These are phyloP conservation scores for Micromonas commoda DNA, from an alignment of 139 green algal species.

Conservation along the genomic window DNA sequence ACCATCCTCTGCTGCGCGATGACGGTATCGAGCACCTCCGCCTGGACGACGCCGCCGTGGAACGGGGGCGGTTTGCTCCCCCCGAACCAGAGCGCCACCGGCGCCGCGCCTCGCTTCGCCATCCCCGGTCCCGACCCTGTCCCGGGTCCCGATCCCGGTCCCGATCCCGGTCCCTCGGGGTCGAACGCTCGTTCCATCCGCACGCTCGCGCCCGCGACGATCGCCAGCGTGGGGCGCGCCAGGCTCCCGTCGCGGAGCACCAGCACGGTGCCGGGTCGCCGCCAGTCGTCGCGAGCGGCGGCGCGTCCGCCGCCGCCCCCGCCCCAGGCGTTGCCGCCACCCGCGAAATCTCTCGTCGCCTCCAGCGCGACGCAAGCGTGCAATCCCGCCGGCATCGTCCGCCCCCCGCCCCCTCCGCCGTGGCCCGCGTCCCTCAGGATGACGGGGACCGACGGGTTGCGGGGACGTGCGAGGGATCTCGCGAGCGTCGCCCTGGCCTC, in stretches of 20 bases:
- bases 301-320: background rate
- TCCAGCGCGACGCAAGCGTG: no score
- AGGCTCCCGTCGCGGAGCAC: background rate
- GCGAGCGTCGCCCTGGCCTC: conserved; percentile 1
- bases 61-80: background rate
- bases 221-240: background rate
- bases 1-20: conserved; percentile 26
- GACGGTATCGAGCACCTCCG: background rate
- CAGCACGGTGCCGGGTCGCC: background rate
- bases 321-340: background rate
- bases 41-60: background rate
- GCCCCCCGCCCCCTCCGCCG: no score
- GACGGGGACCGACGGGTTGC: background rate
- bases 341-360: background rate
- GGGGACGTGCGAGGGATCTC: background rate
- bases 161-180: background rate
- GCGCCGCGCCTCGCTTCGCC: background rate
- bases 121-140: background rate
- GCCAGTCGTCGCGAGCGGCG: background rate
- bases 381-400: no score
- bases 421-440: background rate
- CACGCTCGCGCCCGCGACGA: background rate
- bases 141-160: background rate
- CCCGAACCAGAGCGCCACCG: background rate
- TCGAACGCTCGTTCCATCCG: background rate